Base-by-base conservation (phyloP, 2,329 filamentous ascomycete species). In the Fragosphaeria purpurea region DNA sequence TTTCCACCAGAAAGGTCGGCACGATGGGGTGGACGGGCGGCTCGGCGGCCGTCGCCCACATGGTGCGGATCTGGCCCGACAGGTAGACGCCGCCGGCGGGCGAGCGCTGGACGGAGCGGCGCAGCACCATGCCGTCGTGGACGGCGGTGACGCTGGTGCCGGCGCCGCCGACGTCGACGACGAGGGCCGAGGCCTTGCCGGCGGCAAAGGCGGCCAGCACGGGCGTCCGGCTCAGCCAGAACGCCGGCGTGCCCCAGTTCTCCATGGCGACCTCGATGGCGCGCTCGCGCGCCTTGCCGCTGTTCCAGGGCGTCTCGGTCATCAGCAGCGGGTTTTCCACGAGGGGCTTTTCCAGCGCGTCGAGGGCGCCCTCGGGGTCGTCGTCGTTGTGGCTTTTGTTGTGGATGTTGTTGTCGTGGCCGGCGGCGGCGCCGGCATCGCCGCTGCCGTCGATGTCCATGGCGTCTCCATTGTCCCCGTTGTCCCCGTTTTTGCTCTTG, bases 191-290 rank as follows among this genome's bases (percentile, higher is more conserved):
- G 0, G 91, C 85, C 69, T 96, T 97, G 56, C 93, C 93, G 12
- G 88, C 85, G 13, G 89, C 89, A 64, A 96, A 97, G 22, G 90
- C 86, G 50, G 91, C 83, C 64, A 96, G 78, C 42, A 96, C 90
- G 32, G 91, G 89, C 48, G 83, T 94, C 62, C 88, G 83, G 56
- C 88, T 88, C 54, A 97, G 74, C 77, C 91, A 98, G 68, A 96
- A 97, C 5, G 93, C 93, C 13, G 93, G 93, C 50, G 85, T 86
- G 33, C 88, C 90, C 89, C 93, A 98, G 63, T 82, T 87, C 74
- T 98, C 93, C 84, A 98, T 96, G 53, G 88, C 89, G 56, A 97
- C 82, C 71, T 98, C 93, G 61, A 96, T 91, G 41, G 85, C 84
- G 77, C 93, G 95, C 71, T 98, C 93, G 53, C 94, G 79, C 53